These are phyloP conservation scores for Clavispora vitiphila DNA, from an alignment of 805 yeast genomes.

Conservation along the genomic window DNA sequence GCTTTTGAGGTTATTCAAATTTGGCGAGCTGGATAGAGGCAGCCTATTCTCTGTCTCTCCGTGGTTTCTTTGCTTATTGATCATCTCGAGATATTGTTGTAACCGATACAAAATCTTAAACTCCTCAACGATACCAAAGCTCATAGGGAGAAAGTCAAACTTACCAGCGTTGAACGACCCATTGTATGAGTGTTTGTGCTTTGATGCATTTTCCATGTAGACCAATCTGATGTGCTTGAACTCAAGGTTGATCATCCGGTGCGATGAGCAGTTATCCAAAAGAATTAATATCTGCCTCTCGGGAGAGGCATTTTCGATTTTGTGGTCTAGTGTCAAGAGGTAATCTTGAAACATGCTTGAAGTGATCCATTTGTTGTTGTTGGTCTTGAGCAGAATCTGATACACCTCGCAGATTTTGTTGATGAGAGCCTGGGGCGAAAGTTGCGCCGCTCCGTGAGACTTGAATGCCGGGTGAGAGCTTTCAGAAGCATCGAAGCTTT, in stretches of 20 bases:
- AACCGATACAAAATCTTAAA: constrained; percentile 54
- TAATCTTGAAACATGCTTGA: constrained; percentile 60
- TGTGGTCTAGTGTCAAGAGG: constrained; percentile 54
- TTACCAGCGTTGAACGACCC: constrained; percentile 40
- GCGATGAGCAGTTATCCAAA: constrained; percentile 59
- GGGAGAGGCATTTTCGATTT: constrained; percentile 40
- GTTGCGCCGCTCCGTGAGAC: constrained; percentile 8
- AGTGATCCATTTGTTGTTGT: constrained; percentile 59
- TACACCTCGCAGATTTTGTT: constrained; percentile 47
- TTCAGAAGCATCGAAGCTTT: constrained; percentile 33
- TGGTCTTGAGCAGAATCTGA: constrained; percentile 52
- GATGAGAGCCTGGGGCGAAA: constrained; percentile 14
- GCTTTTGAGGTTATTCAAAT: neutral
- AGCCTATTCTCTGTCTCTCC: neutral
- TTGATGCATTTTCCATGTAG: constrained; percentile 35
- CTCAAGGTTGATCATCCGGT: constrained; percentile 44
- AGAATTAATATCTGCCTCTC: constrained; percentile 49
- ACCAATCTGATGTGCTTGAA: constrained; percentile 32
- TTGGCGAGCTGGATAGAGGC: neutral
- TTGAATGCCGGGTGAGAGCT: constrained; percentile 21
- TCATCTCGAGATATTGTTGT: constrained; percentile 50
- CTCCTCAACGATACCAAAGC: constrained; percentile 60
- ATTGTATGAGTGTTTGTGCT: constrained; percentile 32
- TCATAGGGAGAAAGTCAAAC: constrained; percentile 54
- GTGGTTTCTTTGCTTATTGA: constrained; percentile 19